Evolutionary conservation across 1,284 basidiomycete species (phyloP).

Genomic region (Phlebopus sp.): DNA sequence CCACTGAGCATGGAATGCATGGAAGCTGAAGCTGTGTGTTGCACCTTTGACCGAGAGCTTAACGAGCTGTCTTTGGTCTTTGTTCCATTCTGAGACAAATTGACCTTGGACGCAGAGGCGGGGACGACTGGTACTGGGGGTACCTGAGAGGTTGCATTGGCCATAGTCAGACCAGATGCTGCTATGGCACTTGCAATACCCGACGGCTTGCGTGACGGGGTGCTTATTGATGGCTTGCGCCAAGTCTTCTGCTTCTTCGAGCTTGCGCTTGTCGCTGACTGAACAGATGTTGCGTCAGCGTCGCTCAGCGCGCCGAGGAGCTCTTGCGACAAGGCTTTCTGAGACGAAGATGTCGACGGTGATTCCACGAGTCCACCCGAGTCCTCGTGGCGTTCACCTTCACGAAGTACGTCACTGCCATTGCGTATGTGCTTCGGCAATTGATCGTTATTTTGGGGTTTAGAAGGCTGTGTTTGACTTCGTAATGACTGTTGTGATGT

Average conservation of each 20-base stretch:
- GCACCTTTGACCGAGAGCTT: constrained; percentile 2
- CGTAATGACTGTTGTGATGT: constrained; percentile 28
- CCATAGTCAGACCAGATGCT: constrained; percentile 64
- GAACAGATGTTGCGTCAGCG: constrained; percentile 40
- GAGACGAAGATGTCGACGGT: constrained; percentile 37
- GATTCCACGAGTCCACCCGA: constrained; percentile 43
- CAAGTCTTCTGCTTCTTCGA: constrained; percentile 34
- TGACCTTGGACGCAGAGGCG: constrained; percentile 17
- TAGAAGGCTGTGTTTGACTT: constrained; percentile 26
- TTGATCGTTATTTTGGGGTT: constrained; percentile 26
- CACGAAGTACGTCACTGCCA: constrained; percentile 14
- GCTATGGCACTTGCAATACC: constrained; percentile 66
- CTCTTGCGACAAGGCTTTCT: constrained; percentile 27
- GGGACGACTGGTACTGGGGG: constrained; percentile 18
- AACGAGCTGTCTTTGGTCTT: constrained; percentile 5
- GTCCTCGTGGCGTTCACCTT: constrained; percentile 23
- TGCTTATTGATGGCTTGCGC: constrained; percentile 42
- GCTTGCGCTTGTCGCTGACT: constrained; percentile 34
- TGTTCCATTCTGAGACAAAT: constrained; percentile 14
- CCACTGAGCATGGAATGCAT: constrained; percentile 11
- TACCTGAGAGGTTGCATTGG: constrained; percentile 43
- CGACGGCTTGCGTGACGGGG: constrained; percentile 43
- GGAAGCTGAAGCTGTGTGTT: constrained; percentile 3
- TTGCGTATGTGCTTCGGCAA: constrained; percentile 4
- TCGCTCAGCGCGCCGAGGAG: constrained; percentile 31